Base-by-base conservation (phyloP, 2,329 filamentous ascomycete species). In the Beauveria brongniartii region DNA sequence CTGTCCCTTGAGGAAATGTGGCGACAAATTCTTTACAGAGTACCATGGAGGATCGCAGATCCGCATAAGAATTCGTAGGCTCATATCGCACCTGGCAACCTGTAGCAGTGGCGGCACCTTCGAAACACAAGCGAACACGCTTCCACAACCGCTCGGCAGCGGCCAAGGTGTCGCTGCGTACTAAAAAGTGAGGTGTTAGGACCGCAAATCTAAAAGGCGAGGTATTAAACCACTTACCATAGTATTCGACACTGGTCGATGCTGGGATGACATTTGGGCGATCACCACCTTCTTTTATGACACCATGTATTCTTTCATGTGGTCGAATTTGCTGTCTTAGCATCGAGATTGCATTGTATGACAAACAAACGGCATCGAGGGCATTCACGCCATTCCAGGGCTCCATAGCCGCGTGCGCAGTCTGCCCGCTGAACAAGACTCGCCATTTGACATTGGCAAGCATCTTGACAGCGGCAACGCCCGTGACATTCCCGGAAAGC, bases 371-470 rank as follows among this genome's bases (percentile, higher is more conserved):
- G 8, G 79, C 79, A 63, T 82, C 80, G 2, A 81, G 72, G 0
- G 79, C 79, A 64, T 82, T 82, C 55, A 76, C 67, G 3, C 80
- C 79, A 20, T 80, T 73, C 78, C 78, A 81, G 0, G 79, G 80
- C 12, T 75, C 75, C 12, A 75, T 74, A 16, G 75, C 75, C 0
- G 80, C 79, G 58, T 82, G 80, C 0, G 80, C 75, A 50, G 75
- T 74, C 46, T 71, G 70, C 7, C 79, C 80, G 0, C 68, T 71
- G 61, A 79, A 81, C 2, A 47, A 48, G 7, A 62, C 41, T 8
- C 63, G 74, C 72, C 51, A 76, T 73, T 43, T 68, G 63, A 65
- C 65, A 62, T 57, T 69, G 16, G 70, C 68, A 40, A 71, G 67
- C 34, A 72, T 66, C 53, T 67, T 68, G 20, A 69, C 61, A 1